phyloP scores from a whole-genome alignment of 108 stramenopile species.

The Pseudonitzschia pungens region DNA sequence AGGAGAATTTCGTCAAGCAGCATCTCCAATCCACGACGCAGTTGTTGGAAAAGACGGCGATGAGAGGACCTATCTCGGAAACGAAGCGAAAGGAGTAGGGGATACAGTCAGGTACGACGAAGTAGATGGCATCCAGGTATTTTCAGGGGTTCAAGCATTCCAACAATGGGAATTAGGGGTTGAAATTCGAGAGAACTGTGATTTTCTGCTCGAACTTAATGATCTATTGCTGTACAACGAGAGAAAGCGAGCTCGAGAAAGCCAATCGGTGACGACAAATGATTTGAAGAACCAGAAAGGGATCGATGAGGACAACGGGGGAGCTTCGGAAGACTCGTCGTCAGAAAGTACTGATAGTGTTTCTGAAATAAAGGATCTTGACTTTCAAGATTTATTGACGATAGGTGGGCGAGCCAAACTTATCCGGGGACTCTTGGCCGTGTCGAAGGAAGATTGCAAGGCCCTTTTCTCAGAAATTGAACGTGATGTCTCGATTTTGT shows the following conservation, averaged over 20 bases:
- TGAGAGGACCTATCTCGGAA: background rate
- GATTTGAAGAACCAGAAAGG: background rate
- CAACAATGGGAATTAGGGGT: constrained; percentile 49
- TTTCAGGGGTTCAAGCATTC: constrained; percentile 32
- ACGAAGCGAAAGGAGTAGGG: background rate
- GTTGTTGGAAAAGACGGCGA: background rate
- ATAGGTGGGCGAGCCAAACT: constrained; percentile 17
- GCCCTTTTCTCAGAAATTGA: constrained; percentile 11
- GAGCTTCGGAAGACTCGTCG: background rate
- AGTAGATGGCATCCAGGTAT: constrained; percentile 28
- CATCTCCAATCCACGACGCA: background rate
- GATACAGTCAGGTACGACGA: background rate
- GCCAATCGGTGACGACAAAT: background rate
- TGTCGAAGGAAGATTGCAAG: constrained; percentile 1
- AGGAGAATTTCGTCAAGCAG: background rate
- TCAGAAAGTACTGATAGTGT: background rate
- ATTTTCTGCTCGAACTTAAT: constrained; percentile 52
- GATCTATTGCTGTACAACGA: constrained; percentile 44
- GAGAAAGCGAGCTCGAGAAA: constrained; percentile 26
- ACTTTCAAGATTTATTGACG: constrained; percentile 32
- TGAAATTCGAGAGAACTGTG: constrained; percentile 44
- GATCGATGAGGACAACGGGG: background rate
- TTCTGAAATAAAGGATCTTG: constrained; percentile 6
- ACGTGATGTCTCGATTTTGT: constrained; percentile 14
- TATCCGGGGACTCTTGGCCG: constrained; percentile 8